These are phyloP conservation scores for Mortierella sp. DNA, from an alignment of 371 early-diverging fungal species.

Conservation along the genomic window DNA sequence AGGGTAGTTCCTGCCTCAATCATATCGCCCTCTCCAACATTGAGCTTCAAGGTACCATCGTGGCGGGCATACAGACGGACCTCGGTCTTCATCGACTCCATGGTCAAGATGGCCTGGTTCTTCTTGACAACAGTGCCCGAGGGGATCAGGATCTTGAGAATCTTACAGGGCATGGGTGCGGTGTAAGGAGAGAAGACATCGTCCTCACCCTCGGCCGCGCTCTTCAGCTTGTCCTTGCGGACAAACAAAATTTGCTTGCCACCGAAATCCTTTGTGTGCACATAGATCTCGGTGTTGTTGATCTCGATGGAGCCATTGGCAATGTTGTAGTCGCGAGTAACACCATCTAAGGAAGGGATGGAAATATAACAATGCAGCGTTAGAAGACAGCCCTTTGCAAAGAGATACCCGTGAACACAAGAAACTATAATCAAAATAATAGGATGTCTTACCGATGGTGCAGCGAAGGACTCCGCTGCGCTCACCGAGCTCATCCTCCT, in stretches of 20 bases:
- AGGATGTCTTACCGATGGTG: slow-evolving; percentile 60
- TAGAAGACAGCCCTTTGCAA: not conserved
- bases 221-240: slow-evolving; percentile 66
- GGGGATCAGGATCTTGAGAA: slow-evolving; percentile 70
- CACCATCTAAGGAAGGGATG: slow-evolving; percentile 58
- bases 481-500: slow-evolving; percentile 55
- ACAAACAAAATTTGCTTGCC: slow-evolving; percentile 63
- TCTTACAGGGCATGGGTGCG: slow-evolving; percentile 83
- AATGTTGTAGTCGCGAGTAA: slow-evolving; percentile 68
- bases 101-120: slow-evolving; percentile 74
- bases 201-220: slow-evolving; percentile 59
- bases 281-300: slow-evolving; percentile 62
- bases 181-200: slow-evolving; percentile 74
- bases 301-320: slow-evolving; percentile 67
- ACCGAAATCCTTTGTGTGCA: slow-evolving; percentile 69
- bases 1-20: slow-evolving; percentile 77
- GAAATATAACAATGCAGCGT: not conserved
- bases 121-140: slow-evolving; percentile 70
- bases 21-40: slow-evolving; percentile 75
- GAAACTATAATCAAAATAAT: not conserved
- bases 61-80: slow-evolving; percentile 73
- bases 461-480: slow-evolving; percentile 61
- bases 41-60: slow-evolving; percentile 72
- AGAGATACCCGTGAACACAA: not conserved
- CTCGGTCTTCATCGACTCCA: slow-evolving; percentile 87